Conservation (phyloP, 2,329 filamentous ascomycete genomes). For the Aspergillus amoenus region DNA sequence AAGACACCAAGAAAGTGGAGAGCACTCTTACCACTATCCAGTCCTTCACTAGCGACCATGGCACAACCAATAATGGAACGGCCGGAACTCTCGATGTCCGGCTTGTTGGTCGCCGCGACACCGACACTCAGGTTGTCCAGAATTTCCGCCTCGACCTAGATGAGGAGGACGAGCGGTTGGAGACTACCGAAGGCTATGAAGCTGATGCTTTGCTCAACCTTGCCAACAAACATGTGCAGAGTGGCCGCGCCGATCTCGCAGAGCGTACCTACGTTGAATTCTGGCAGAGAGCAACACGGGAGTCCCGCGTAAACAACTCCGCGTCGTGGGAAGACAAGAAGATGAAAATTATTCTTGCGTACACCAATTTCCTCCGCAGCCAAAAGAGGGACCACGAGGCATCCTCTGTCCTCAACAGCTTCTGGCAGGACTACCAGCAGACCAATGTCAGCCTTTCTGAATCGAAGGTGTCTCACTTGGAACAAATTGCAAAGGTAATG, state of each 20-base stretch:
- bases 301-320: conserved; percentile 44
- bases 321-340: conserved; percentile 51
- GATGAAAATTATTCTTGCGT: conserved; percentile 47
- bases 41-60: conserved; percentile 26
- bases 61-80: conserved; percentile 18
- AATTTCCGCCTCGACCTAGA: conserved; percentile 37
- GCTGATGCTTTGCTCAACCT: conserved; percentile 36
- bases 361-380: conserved; percentile 48
- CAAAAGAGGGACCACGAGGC: conserved; percentile 48
- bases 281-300: conserved; percentile 52
- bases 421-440: conserved; percentile 53
- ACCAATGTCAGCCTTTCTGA: conserved; percentile 44
- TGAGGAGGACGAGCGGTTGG: conserved; percentile 41
- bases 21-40: conserved; percentile 33
- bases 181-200: conserved; percentile 36
- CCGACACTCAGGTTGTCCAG: conserved; percentile 13
- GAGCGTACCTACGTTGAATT: conserved; percentile 51
- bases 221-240: conserved; percentile 39
- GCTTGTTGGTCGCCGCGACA: conserved; percentile 33
- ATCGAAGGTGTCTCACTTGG: conserved; percentile 36
- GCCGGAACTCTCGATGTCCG: conserved; percentile 30
- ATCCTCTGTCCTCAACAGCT: conserved; percentile 45
- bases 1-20: conserved; percentile 47
- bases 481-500: conserved; percentile 47
- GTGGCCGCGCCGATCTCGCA: conserved; percentile 36